Base-by-base conservation (phyloP, 2,329 filamentous ascomycete species). In the Claviceps spartinae region DNA sequence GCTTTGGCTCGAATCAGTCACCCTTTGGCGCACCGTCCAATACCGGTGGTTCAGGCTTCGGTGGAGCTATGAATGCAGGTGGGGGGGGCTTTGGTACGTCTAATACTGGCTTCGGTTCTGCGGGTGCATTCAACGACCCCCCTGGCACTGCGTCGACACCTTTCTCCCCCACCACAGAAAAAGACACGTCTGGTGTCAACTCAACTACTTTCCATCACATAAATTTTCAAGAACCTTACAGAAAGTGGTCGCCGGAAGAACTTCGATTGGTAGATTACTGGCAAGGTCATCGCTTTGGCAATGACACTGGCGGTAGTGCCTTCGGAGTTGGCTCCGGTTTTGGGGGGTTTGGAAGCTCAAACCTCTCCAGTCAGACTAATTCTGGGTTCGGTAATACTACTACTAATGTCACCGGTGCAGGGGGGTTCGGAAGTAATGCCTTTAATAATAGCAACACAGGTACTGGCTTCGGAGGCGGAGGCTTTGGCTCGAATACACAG, bases 211-310 rank as follows among this genome's bases (percentile, higher is more conserved):
- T 85, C 66, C 87, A 93, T 67, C 91, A 82, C 59, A 81, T 94
- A 52, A 72, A 84, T 22, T 89, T 91, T 65, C 83, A 86, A 69
- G 81, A 83, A 24, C 79, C 85, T 1, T 94, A 91, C 71, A 83
- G 83, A 66, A 94, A 93, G 65, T 97, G 85, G 73, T 96, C 91
- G 9, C 80, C 87, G n/a, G 93, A 87, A 61, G 85, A 93, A 66
- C 70, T 93, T 51, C 78, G 87, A 62, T 69, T 95, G 55, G 88
- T 82, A 46, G 93, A 98, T 67, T 98, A 98, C 65, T 79, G 83
- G 54, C 86, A 90, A 67, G 90, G 90, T 49, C 82, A 90, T 54
- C 84, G 85, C 51, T 88, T 80, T 64, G 93, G 90, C 37, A 95
- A 91, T 67, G 77, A 79, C 43, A 88, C 85, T 55, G 88, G 88